phyloP scores from a whole-genome alignment of 2,329 filamentous ascomycete species.

The Dactylonectria estremocensis region DNA sequence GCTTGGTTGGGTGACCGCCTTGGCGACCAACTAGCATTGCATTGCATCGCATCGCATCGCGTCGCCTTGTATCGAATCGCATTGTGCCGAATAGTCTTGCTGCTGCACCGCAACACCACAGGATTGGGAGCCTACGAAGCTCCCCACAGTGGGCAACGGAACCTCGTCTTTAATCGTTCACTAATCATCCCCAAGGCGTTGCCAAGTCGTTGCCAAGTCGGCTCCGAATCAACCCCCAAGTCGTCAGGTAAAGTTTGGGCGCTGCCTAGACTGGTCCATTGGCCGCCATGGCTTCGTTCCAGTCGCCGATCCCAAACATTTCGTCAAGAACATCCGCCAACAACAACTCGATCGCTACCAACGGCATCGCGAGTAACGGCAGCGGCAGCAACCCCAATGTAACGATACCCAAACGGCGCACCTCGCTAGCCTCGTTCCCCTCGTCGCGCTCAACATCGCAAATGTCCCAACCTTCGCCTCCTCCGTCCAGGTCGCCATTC shows the following conservation, averaged over 20 bases:
- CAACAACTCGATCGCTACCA: constrained; percentile 41
- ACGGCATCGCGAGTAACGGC: constrained; percentile 55
- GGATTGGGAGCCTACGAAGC: constrained; percentile 42
- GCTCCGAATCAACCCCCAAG: too few species aligned
- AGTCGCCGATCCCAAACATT: constrained; percentile 59
- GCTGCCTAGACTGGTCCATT: constrained; percentile 34
- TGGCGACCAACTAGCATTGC: constrained; percentile 30
- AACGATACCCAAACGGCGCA: constrained; percentile 56
- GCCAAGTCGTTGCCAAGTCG: too few species aligned
- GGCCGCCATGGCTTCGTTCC: constrained; percentile 46
- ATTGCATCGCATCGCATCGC: constrained; percentile 37
- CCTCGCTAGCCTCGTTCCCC: constrained; percentile 77
- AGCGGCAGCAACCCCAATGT: constrained; percentile 53
- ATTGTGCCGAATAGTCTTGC: constrained; percentile 30
- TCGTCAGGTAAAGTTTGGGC: constrained; percentile 30
- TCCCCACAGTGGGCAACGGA: constrained; percentile 28
- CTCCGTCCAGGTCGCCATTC: constrained; percentile 70
- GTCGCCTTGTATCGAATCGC: constrained; percentile 3
- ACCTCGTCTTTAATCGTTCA: constrained; percentile 10
- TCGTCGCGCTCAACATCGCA: constrained; percentile 71
- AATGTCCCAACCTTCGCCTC: constrained; percentile 68
- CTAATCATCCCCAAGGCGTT: too few species aligned
- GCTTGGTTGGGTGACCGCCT: constrained; percentile 27
- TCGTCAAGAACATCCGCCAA: constrained; percentile 51
- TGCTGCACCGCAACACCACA: constrained; percentile 38